Evolutionary conservation across 805 yeast genomes (phyloP), one percentile per base, ranked within the genome.

Genomic region (Candida patagonica): DNA sequence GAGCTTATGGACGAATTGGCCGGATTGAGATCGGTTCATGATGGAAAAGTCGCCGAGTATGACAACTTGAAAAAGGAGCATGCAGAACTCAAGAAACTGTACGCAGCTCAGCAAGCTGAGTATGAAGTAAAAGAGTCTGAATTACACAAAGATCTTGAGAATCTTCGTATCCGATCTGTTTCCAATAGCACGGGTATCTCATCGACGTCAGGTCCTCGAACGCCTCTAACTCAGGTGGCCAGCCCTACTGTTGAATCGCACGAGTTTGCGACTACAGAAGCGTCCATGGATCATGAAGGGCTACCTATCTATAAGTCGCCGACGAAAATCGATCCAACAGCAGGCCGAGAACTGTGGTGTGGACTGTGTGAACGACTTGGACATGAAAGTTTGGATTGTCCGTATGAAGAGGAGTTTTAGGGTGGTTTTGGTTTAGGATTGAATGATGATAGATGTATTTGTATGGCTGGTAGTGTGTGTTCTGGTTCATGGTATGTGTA

Each of bases 281-380:
- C 17, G 8, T 29, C 31, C 2, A 6, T 13, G 10, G 31, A 29
- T 29, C 29, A 22, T 2, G 17, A 7, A 3, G 5, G 13, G 7
- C 12, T 37, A 5, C 40, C 39, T 10, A 27, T 35, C 8, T 41
- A 38, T 38, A 23, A 35, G 23, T 12, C 85, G 0, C 62, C 64
- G 3, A 55, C 50, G 1, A 58, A 60, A 16, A 54, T 60, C 10
- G 92, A 85, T 55, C 81, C 88, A 1, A 68, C 87, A 0, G 76
- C 75, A 2, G 95, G 95, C 1, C 69, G 88, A 32, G 64, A 64
- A 21, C 69, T 74, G 46, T 89, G 96, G 95, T 89, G 98, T 63
- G 95, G 94, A 0, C 66, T 86, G 39, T 89, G 98, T 62, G 97
- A 89, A 57, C 66, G 85, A 40, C 78, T 75, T 33, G 98, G 97